phyloP scores from a whole-genome alignment of 2,329 filamentous ascomycete genomes.

The Truncatella angustata region DNA sequence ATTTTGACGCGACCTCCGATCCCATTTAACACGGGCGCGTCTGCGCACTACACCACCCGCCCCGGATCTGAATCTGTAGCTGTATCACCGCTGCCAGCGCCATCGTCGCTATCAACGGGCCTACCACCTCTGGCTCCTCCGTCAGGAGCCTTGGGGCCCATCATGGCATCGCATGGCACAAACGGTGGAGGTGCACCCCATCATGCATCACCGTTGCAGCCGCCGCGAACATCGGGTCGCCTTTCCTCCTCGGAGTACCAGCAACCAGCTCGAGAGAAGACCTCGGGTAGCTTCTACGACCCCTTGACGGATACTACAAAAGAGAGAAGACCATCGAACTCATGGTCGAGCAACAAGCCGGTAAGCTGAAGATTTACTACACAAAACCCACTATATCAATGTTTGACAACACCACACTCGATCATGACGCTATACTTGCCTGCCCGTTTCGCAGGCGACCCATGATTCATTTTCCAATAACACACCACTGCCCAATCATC shows the following conservation, averaged over 20 bases:
- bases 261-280: slow-evolving; percentile 31
- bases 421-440: neutral
- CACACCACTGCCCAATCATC: neutral
- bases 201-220: slow-evolving; percentile 32
- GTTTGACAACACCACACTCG: neutral
- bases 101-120: slow-evolving; percentile 15
- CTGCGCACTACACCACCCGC: slow-evolving; percentile 24
- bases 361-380: slow-evolving; percentile 20
- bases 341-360: slow-evolving; percentile 27
- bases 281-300: slow-evolving; percentile 42
- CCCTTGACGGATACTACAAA: slow-evolving; percentile 41
- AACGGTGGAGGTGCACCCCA: slow-evolving; percentile 25
- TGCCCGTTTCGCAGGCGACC: no score
- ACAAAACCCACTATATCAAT: no score
- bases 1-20: slow-evolving; percentile 21
- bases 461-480: no score
- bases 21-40: slow-evolving; percentile 21
- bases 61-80: neutral
- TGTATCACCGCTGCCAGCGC: neutral
- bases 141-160: slow-evolving; percentile 29
- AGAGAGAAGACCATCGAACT: slow-evolving; percentile 35
- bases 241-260: slow-evolving; percentile 31
- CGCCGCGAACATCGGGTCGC: slow-evolving; percentile 27
- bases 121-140: slow-evolving; percentile 30
- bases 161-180: slow-evolving; percentile 29